Evolutionary conservation across 2,329 filamentous ascomycete species (phyloP).

Genomic region (Amylocarpus encephaloides): DNA sequence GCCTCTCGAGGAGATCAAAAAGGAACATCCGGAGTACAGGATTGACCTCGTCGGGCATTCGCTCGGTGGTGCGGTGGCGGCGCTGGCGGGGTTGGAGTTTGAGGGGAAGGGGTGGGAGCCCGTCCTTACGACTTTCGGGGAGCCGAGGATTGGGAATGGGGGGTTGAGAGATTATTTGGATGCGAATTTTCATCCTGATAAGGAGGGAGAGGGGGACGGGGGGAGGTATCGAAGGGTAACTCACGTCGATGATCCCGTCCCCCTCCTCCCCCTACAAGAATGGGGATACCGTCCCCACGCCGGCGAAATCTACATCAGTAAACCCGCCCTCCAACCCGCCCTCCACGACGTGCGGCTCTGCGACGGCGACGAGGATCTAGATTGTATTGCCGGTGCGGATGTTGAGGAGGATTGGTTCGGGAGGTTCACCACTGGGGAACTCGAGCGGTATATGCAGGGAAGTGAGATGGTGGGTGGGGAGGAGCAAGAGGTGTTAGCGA

Average conservation of each 20-base stretch:
- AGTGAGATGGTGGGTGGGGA: slow-evolving; percentile 38
- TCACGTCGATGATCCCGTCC: slow-evolving; percentile 79
- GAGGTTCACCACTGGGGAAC: not conserved
- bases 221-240: slow-evolving; percentile 67
- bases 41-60: slow-evolving; percentile 80
- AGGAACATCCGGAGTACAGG: slow-evolving; percentile 61
- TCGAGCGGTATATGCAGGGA: slow-evolving; percentile 19
- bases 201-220: not conserved
- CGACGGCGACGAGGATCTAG: slow-evolving; percentile 47
- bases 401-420: slow-evolving; percentile 11
- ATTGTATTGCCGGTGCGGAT: slow-evolving; percentile 58
- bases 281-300: slow-evolving; percentile 83
- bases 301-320: slow-evolving; percentile 81
- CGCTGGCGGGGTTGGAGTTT: slow-evolving; percentile 79
- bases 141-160: slow-evolving; percentile 63
- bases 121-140: slow-evolving; percentile 82
- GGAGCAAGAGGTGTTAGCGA: slow-evolving; percentile 15
- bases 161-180: slow-evolving; percentile 52
- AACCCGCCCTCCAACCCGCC: slow-evolving; percentile 60
- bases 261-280: slow-evolving; percentile 73
- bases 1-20: slow-evolving; percentile 52
- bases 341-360: slow-evolving; percentile 64
- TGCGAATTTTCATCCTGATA: slow-evolving; percentile 38
- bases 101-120: slow-evolving; percentile 67
- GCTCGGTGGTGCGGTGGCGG: slow-evolving; percentile 85